These are phyloP conservation scores for Sclerotinia spermophila DNA, from an alignment of 2,329 filamentous ascomycete genomes.

Conservation along the genomic window DNA sequence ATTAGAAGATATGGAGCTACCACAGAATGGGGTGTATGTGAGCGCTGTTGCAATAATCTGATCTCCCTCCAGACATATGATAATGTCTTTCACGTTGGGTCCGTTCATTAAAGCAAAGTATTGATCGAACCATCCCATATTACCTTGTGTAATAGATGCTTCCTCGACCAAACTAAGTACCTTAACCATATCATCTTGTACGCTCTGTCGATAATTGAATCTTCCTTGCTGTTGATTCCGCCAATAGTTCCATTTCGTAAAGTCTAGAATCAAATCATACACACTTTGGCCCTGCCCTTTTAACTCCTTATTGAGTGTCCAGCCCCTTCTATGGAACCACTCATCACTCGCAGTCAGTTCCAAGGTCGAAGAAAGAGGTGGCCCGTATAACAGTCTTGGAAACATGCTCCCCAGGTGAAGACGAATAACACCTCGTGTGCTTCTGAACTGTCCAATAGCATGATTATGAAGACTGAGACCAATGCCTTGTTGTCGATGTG, in stretches of 20 bases:
- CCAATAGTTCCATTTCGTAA: slow-evolving; percentile 45
- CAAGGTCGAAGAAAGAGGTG: slow-evolving; percentile 38
- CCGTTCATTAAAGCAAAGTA: slow-evolving; percentile 51
- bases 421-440: slow-evolving; percentile 50
- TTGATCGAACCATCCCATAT: slow-evolving; percentile 58
- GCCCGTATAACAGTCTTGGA: slow-evolving; percentile 54
- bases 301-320: slow-evolving; percentile 45
- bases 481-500: slow-evolving; percentile 48
- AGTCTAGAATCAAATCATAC: slow-evolving; percentile 52
- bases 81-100: slow-evolving; percentile 48
- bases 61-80: slow-evolving; percentile 50
- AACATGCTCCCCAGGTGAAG: slow-evolving; percentile 57
- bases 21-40: slow-evolving; percentile 49
- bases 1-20: slow-evolving; percentile 47
- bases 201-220: slow-evolving; percentile 40
- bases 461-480: slow-evolving; percentile 52
- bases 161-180: slow-evolving; percentile 50
- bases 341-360: slow-evolving; percentile 40
- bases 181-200: slow-evolving; percentile 42
- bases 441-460: slow-evolving; percentile 47
- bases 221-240: slow-evolving; percentile 40
- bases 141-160: slow-evolving; percentile 45
- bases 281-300: slow-evolving; percentile 49
- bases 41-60: slow-evolving; percentile 52
- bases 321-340: slow-evolving; percentile 54